Base-by-base conservation (phyloP, 1,139 yeast species). In the Pneumocystis carinii region DNA sequence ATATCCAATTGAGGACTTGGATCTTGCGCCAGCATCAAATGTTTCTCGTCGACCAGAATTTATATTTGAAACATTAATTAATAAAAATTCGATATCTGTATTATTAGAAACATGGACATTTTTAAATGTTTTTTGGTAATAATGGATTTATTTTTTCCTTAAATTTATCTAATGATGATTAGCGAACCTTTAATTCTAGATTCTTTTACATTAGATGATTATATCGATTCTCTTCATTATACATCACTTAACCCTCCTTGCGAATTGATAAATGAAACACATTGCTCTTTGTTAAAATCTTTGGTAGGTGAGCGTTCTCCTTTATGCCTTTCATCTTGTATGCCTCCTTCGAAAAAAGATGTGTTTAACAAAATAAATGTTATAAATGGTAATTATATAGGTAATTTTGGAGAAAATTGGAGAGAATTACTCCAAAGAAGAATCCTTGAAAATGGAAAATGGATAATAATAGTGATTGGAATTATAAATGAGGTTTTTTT, bases 171-270 rank as follows among this genome's bases (percentile, higher is more conserved):
- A 48, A 48, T 48, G 24, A 17, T 48, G 24, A 48, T 24, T 24
- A 48, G 83, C 68, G 79, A 79, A 39, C 83, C 87, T 0, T 75
- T 87, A 61, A 73, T 80, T 17, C 75, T 88, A 27, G 90, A 86
- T 70, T 81, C 87, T 0, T 85, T 87, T 68, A 85, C 94, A 0
- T 86, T 86, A 75, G 95, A 88, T 73, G 94, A 87, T 70, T 86
- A 83, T 70, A 72, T 86, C 4, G 82, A 82, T 65, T 84, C 86
- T 1, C 76, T 88, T 75, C 78, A 79, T 14, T 82, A 67, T 63
- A 70, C 73, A 56, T 78, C 79, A 60, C 78, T 78, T 59, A 78
- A 75, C 32, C 71, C 75, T 14, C 78, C 79, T 12, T 84, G 89
- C 69, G 80, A 78, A 36, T 72, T 87, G 61, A 72, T 87, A 60